Conservation (phyloP, 2,329 filamentous ascomycete genomes). For the Trichoderma sp. region DNA sequence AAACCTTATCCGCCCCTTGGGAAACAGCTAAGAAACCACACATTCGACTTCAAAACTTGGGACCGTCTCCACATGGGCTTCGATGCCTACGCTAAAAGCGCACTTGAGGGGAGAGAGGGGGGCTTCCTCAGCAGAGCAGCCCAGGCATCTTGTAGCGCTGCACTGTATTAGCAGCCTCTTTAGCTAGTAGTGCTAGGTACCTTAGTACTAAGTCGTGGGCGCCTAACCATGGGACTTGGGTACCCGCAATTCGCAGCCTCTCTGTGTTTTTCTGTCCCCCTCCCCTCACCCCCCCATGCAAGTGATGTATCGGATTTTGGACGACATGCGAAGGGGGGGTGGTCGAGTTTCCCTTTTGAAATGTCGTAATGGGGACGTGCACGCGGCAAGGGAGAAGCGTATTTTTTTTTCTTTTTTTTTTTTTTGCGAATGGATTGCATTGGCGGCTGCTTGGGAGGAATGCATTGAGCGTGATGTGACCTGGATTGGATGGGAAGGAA, state of each 20-base stretch:
- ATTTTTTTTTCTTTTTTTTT: too few relatives aligned
- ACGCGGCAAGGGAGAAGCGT: background rate
- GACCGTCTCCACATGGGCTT: background rate
- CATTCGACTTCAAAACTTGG: background rate
- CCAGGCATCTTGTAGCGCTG: too few relatives aligned
- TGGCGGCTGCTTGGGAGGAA: background rate
- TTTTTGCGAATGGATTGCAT: background rate
- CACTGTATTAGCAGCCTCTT: too few relatives aligned
- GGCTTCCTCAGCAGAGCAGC: too few relatives aligned
- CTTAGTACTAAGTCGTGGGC: too few relatives aligned
- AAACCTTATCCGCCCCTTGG: background rate
- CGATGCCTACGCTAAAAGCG: background rate
- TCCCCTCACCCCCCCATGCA: background rate
- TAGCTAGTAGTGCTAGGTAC: too few relatives aligned
- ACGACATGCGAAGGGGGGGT: background rate
- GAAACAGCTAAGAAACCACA: background rate
- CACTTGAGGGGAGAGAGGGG: too few relatives aligned
- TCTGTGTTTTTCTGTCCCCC: too few relatives aligned
- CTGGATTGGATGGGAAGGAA: too few relatives aligned
- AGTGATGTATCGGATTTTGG: slow-evolving; percentile 10
- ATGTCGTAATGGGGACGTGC: background rate
- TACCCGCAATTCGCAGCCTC: background rate
- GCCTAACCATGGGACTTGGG: background rate
- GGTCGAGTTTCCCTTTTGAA: background rate
- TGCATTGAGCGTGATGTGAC: background rate